These are phyloP conservation scores for Phytophthora cryptogea DNA, from an alignment of 352 stramenopile species.

Conservation along the genomic window DNA sequence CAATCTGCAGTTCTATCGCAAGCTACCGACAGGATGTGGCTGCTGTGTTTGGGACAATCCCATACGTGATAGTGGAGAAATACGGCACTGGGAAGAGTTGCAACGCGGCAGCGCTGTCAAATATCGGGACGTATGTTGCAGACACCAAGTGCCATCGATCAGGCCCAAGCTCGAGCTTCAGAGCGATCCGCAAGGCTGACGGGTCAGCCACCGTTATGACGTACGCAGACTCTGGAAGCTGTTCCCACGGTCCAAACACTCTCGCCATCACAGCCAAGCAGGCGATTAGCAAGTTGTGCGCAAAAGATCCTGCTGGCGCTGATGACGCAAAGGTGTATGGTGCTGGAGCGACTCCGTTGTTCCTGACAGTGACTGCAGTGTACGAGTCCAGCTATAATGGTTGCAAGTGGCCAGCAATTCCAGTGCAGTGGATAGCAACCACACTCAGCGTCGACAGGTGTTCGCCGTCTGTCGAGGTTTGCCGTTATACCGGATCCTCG, in stretches of 20 bases:
- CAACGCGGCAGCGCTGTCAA: not conserved
- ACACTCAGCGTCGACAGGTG: slow-evolving; percentile 1
- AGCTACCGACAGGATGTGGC: slow-evolving; percentile 7
- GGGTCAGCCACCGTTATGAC: slow-evolving; percentile 13
- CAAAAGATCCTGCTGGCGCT: not conserved
- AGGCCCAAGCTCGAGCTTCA: slow-evolving; percentile 1
- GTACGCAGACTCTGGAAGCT: slow-evolving; percentile 5
- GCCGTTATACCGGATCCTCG: slow-evolving; percentile 4
- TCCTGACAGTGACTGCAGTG: slow-evolving; percentile 1
- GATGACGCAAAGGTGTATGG: slow-evolving; percentile 9
- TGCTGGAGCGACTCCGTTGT: slow-evolving; percentile 10
- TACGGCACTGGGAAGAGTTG: slow-evolving; percentile 11
- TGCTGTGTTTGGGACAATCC: slow-evolving; percentile 3
- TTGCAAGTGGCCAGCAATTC: slow-evolving; percentile 1
- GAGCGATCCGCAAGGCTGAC: slow-evolving; percentile 8
- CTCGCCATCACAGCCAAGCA: slow-evolving; percentile 4
- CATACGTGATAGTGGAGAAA: slow-evolving; percentile 14
- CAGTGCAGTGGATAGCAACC: slow-evolving; percentile 6
- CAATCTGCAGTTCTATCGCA: slow-evolving; percentile 3
- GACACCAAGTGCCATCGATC: slow-evolving; percentile 18
- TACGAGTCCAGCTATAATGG: not conserved
- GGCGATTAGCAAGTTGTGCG: slow-evolving; percentile 5
- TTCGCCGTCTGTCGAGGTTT: slow-evolving; percentile 1
- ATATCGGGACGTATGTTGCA: slow-evolving; percentile 5
- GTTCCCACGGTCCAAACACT: not conserved